These are phyloP conservation scores for Diaporthe aspalathi DNA, from an alignment of 2,329 filamentous ascomycete genomes.

Conservation along the genomic window DNA sequence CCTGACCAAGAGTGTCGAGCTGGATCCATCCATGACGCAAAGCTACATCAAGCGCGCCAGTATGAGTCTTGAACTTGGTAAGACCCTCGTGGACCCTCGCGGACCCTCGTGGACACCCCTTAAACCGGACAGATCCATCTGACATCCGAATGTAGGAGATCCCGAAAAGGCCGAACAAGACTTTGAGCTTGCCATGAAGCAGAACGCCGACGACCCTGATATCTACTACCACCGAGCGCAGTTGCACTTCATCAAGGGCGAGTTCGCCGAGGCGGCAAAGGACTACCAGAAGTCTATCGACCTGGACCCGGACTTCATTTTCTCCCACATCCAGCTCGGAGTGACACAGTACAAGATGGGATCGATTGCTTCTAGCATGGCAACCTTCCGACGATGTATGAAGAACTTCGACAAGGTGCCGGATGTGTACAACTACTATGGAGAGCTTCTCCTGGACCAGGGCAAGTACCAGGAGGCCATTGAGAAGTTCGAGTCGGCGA, in stretches of 20 bases:
- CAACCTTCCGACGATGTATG: slow-evolving; percentile 95
- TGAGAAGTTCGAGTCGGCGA: slow-evolving; percentile 98
- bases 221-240: slow-evolving; percentile 99
- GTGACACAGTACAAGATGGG: slow-evolving; percentile 99
- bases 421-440: slow-evolving; percentile 99
- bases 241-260: slow-evolving; percentile 95
- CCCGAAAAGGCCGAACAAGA: slow-evolving; percentile 88
- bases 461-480: slow-evolving; percentile 95
- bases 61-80: slow-evolving; percentile 94
- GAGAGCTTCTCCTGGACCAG: slow-evolving; percentile 95
- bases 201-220: slow-evolving; percentile 91
- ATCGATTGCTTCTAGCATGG: slow-evolving; percentile 96
- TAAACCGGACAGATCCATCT: slow-evolving; percentile 41
- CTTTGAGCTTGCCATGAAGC: slow-evolving; percentile 85
- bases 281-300: slow-evolving; percentile 99
- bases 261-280: slow-evolving; percentile 93
- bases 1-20: slow-evolving; percentile 91
- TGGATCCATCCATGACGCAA: slow-evolving; percentile 89
- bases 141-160: slow-evolving; percentile 66
- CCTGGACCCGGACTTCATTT: slow-evolving; percentile 95
- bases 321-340: slow-evolving; percentile 98
- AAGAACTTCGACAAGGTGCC: slow-evolving; percentile 98
- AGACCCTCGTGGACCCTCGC: slow-evolving; percentile 46
- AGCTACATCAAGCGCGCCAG: slow-evolving; percentile 99
- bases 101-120: slow-evolving; percentile 43